phyloP scores from a whole-genome alignment of 169 alveolate species.

The Eimeria necatrix region DNA sequence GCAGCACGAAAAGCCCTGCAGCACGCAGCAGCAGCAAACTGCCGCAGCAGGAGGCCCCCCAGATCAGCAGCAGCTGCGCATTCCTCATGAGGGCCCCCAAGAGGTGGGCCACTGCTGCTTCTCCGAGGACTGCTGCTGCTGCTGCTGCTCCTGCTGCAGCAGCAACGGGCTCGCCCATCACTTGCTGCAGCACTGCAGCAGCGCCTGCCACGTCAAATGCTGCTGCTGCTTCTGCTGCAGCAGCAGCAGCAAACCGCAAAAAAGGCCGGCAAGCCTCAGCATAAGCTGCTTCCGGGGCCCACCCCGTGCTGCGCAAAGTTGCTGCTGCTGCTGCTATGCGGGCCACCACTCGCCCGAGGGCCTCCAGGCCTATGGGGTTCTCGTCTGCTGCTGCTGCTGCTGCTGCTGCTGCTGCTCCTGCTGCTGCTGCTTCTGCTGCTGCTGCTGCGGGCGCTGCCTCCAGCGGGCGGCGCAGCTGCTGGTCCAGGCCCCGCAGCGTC shows the following conservation, averaged over 20 bases:
- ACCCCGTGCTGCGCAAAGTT: slow-evolving; percentile 46
- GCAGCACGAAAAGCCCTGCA: slow-evolving; percentile 84
- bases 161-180: slow-evolving; percentile 62
- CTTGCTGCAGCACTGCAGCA: neutral
- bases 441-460: neutral
- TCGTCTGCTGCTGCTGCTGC: slow-evolving; percentile 63
- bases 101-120: slow-evolving; percentile 74
- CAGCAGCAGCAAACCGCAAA: slow-evolving; percentile 80
- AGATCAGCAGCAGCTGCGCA: slow-evolving; percentile 82
- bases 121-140: slow-evolving; percentile 55
- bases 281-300: slow-evolving; percentile 78
- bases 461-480: slow-evolving; percentile 21
- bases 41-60: slow-evolving; percentile 80
- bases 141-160: slow-evolving; percentile 60
- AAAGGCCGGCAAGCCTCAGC: slow-evolving; percentile 82
- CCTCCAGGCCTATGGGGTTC: slow-evolving; percentile 84
- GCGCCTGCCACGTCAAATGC: slow-evolving; percentile 23
- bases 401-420: slow-evolving; percentile 12
- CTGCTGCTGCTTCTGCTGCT: neutral
- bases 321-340: slow-evolving; percentile 83
- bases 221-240: slow-evolving; percentile 15
- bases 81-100: slow-evolving; percentile 81
- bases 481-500: slow-evolving; percentile 1
- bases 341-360: slow-evolving; percentile 83
- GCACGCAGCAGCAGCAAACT: slow-evolving; percentile 76